These are phyloP conservation scores for Globisporangium okanoganense DNA, from an alignment of 352 stramenopile species.

Conservation along the genomic window DNA sequence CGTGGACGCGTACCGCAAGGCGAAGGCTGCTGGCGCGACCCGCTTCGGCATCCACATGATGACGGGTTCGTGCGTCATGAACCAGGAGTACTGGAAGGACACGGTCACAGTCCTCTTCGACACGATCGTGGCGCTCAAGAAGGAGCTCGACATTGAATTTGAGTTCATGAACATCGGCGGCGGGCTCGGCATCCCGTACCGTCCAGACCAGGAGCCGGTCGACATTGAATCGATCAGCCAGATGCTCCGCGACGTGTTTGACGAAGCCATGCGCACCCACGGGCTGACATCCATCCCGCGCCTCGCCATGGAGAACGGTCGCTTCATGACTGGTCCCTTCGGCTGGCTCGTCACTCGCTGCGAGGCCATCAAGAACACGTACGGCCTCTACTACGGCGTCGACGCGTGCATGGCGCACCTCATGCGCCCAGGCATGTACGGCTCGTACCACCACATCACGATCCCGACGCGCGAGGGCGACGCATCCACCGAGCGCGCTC, in stretches of 20 bases:
- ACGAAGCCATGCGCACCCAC: slow-evolving; percentile 68
- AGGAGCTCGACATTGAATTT: slow-evolving; percentile 84
- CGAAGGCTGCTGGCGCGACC: slow-evolving; percentile 69
- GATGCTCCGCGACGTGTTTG: slow-evolving; percentile 76
- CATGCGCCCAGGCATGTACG: slow-evolving; percentile 90
- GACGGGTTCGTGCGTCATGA: slow-evolving; percentile 88
- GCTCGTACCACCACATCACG: slow-evolving; percentile 87
- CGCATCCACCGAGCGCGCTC: slow-evolving; percentile 20
- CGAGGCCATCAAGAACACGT: slow-evolving; percentile 85
- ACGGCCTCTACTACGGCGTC: slow-evolving; percentile 84
- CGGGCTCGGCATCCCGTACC: slow-evolving; percentile 86
- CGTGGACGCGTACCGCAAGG: slow-evolving; percentile 82
- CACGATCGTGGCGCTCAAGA: slow-evolving; percentile 73
- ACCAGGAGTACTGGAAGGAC: slow-evolving; percentile 88
- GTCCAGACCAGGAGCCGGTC: slow-evolving; percentile 62
- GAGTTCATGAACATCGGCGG: slow-evolving; percentile 92
- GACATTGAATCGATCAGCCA: slow-evolving; percentile 65
- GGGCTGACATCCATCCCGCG: slow-evolving; percentile 53
- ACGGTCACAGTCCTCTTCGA: slow-evolving; percentile 83
- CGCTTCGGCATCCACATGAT: slow-evolving; percentile 92
- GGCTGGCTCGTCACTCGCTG: slow-evolving; percentile 84
- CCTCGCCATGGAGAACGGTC: slow-evolving; percentile 89
- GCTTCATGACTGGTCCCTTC: slow-evolving; percentile 86
- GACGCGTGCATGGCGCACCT: slow-evolving; percentile 89
- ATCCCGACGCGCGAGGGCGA: slow-evolving; percentile 52